Conservation (phyloP, 2,329 filamentous ascomycete genomes). For the Venturia nashicola region DNA sequence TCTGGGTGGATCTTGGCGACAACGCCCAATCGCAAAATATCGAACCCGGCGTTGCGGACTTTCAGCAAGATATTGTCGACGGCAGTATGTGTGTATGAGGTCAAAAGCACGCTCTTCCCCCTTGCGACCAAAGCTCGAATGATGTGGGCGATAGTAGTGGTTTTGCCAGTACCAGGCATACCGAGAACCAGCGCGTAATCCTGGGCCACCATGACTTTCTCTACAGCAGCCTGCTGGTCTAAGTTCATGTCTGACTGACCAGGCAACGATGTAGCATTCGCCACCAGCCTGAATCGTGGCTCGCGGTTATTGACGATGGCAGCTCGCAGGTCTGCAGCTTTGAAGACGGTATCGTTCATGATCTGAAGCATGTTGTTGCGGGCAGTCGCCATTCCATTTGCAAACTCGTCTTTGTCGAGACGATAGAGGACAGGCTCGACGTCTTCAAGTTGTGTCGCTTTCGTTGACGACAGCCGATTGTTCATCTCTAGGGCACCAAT, state of each 20-base stretch:
- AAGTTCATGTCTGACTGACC: conserved; percentile 60
- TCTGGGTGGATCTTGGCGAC: conserved; percentile 78
- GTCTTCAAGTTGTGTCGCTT: conserved; percentile 25
- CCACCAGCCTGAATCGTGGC: conserved; percentile 58
- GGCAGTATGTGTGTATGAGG: conserved; percentile 93
- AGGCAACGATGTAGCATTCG: conserved; percentile 51
- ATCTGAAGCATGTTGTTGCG: conserved; percentile 88
- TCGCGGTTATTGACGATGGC: conserved; percentile 67
- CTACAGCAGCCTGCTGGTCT: conserved; percentile 75
- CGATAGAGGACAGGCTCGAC: conserved; percentile 58
- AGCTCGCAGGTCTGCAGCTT: conserved; percentile 58
- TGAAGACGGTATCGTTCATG: conserved; percentile 68
- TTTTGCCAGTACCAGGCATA: conserved; percentile 98
- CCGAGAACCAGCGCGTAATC: conserved; percentile 96
- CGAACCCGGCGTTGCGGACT: conserved; percentile 64
- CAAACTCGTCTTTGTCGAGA: conserved; percentile 95
- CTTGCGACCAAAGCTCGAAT: conserved; percentile 80
- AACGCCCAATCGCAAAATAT: conserved; percentile 74
- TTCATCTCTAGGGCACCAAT: conserved; percentile 78
- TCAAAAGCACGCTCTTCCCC: conserved; percentile 83
- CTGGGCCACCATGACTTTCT: conserved; percentile 89
- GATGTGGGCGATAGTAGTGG: conserved; percentile 94
- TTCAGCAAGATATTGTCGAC: conserved; percentile 98
- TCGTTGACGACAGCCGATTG: neutral
- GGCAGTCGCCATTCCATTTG: conserved; percentile 90